Base-by-base conservation (phyloP, 2,329 filamentous ascomycete species). In the Pseudogymnoascus sp. region DNA sequence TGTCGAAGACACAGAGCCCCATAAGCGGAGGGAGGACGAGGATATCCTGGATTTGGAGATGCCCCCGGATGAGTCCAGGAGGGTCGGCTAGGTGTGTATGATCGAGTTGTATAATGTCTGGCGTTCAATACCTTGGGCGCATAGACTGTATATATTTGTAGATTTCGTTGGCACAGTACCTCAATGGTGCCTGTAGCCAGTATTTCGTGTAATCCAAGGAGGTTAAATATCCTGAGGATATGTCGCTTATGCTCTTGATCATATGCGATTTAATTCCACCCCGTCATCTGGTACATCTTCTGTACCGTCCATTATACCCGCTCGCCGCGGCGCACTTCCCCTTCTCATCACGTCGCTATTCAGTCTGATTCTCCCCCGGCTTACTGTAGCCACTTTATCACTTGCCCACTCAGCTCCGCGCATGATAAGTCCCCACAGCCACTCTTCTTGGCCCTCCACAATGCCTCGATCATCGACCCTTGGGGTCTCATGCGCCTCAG, bases 401-500 rank as follows among this genome's bases (percentile, higher is more conserved):
- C 82, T 81, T 12, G 89, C 73, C 86, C 87, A 90, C 4, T 74
- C 76, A 0, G 80, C 84, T 0, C 79, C 76, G 10, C 72, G 74
- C 61, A 77, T 79, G 41, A 90, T 78, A 5, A 81, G 65, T 5
- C 72, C 76, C 88, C 88, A 91, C 1, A 92, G 72, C 66, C 79
- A 79, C 70, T 90, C 87, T 70, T 91, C 88, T 70, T 91, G 84
- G 3, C 79, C 77, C 63, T 84, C 81, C 35, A 79, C 74, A 61
- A 84, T 74, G 27, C 67, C 71, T 6, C 78, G 75, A 48, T 81
- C 77, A 63, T 87, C 84, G 33, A 85, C 81, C 63, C 83, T 81
- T 3, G 84, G 84, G 68, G 90, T 87, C 75, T 94, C 92, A 42
- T 89, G 85, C 7, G 90, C 90, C 74, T 99, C 94, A 0, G 90